Percentiles rank a stretch among this genome's conserved stretches.
Evolutionary conservation across 208 protist species (phyloP).

Genomic region (Leishmania guyanensis): DNA sequence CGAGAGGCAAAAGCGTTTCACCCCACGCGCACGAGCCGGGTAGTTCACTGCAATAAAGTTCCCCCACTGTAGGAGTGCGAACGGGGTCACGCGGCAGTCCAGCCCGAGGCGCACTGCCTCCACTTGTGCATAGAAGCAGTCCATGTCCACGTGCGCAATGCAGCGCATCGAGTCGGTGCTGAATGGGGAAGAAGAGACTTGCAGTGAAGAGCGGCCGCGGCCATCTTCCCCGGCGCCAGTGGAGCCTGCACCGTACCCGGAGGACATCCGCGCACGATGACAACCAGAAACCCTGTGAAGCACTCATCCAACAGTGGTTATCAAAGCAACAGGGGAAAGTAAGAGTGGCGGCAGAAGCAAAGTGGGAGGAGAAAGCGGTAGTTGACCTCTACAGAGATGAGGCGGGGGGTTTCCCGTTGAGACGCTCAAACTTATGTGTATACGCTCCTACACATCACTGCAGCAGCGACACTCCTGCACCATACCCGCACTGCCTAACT

Average conservation of each 20-base stretch:
- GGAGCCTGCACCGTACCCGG: slow-evolving; percentile 3
- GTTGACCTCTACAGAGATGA: neutral
- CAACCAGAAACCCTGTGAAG: neutral
- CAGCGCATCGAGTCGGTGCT: slow-evolving; percentile 24
- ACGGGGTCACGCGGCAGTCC: slow-evolving; percentile 69
- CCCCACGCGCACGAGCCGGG: slow-evolving; percentile 67
- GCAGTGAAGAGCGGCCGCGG: neutral
- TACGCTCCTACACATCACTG: neutral
- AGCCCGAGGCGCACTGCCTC: slow-evolving; percentile 82
- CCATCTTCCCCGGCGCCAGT: neutral
- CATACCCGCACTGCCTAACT: neutral
- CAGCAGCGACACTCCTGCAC: neutral
- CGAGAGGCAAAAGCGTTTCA: slow-evolving; percentile 59
- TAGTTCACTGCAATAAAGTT: slow-evolving; percentile 91
- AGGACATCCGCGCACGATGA: neutral
- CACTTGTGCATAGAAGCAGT: slow-evolving; percentile 94
- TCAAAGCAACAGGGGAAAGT: neutral
- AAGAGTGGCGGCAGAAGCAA: neutral
- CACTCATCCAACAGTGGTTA: neutral
- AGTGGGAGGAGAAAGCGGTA: neutral
- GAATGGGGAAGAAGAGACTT: neutral
- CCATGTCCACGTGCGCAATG: slow-evolving; percentile 92
- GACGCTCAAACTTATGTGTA: neutral
- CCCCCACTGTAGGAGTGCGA: slow-evolving; percentile 74
- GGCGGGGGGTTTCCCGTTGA: neutral